Conservation (phyloP, 2,329 filamentous ascomycete genomes). For the Beauveria sp. region DNA sequence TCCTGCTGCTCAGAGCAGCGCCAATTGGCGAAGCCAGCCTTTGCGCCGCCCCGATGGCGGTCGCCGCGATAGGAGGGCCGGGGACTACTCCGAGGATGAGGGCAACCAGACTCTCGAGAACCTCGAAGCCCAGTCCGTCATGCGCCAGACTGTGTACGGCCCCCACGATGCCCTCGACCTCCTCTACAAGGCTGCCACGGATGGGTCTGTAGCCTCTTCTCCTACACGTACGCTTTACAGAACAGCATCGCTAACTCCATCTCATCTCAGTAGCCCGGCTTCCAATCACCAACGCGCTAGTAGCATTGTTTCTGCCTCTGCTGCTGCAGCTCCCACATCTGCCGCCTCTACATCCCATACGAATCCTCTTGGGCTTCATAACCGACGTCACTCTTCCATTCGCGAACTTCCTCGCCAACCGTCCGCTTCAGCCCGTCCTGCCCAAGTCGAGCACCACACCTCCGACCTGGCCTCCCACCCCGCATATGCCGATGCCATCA, state of each 20-base stretch:
- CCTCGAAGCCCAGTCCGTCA: constrained; percentile 55
- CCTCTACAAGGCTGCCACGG: constrained; percentile 76
- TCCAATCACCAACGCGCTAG: constrained; percentile 23
- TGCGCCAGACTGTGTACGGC: constrained; percentile 71
- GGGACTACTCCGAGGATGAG: constrained; percentile 40
- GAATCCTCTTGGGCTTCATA: constrained; percentile 1
- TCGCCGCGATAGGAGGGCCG: constrained; percentile 20
- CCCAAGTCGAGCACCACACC: constrained; percentile 41
- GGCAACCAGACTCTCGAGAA: constrained; percentile 57
- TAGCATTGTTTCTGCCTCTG: constrained; percentile 20
- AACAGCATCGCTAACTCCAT: background rate
- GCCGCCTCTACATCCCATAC: constrained; percentile 8
- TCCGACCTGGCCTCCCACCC: constrained; percentile 39
- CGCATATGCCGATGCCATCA: constrained; percentile 62
- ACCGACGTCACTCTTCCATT: constrained; percentile 6
- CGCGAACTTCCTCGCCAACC: constrained; percentile 14
- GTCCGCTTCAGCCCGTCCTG: constrained; percentile 16
- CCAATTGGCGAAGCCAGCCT: constrained; percentile 57
- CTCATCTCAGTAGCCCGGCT: background rate
- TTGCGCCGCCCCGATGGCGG: constrained; percentile 51
- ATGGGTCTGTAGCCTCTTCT: constrained; percentile 38
- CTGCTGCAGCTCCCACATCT: constrained; percentile 13
- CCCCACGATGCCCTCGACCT: constrained; percentile 89
- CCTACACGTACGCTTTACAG: constrained; percentile 7
- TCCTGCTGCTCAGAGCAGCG: constrained; percentile 56